These are phyloP conservation scores for Tetramitus jugosus DNA, from an alignment of 208 protist genomes.

Conservation along the genomic window DNA sequence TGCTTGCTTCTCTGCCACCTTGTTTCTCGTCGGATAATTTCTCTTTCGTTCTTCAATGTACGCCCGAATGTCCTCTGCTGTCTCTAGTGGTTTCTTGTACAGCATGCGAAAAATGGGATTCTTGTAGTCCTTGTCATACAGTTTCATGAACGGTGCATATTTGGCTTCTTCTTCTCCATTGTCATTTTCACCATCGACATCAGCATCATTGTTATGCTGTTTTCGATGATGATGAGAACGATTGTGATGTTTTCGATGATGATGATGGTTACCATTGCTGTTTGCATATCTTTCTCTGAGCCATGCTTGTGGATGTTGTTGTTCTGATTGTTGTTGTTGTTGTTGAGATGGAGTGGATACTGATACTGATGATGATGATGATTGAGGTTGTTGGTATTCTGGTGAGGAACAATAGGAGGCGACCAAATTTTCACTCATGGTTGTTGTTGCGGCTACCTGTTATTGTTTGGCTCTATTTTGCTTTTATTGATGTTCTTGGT, in stretches of 20 bases:
- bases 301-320: neutral
- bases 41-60: slow-evolving; percentile 14
- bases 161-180: neutral
- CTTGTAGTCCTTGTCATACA: slow-evolving; percentile 11
- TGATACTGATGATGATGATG: no score
- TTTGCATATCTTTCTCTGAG: neutral
- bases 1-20: neutral
- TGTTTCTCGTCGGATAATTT: neutral
- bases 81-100: slow-evolving; percentile 20
- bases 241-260: no score
- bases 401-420: no score
- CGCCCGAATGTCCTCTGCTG: slow-evolving; percentile 5
- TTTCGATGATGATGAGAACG: neutral
- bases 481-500: no score
- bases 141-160: neutral
- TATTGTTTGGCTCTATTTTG: no score
- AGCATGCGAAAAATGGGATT: slow-evolving; percentile 21
- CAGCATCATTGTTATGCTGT: neutral
- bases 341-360: no score
- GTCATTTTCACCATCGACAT: neutral
- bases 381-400: no score
- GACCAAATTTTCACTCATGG: no score
- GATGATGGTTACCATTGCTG: neutral
- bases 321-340: neutral
- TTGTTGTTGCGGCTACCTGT: no score